Evolutionary conservation across 1,139 yeast species (phyloP).

Genomic region (Kodamaea derodonti): DNA sequence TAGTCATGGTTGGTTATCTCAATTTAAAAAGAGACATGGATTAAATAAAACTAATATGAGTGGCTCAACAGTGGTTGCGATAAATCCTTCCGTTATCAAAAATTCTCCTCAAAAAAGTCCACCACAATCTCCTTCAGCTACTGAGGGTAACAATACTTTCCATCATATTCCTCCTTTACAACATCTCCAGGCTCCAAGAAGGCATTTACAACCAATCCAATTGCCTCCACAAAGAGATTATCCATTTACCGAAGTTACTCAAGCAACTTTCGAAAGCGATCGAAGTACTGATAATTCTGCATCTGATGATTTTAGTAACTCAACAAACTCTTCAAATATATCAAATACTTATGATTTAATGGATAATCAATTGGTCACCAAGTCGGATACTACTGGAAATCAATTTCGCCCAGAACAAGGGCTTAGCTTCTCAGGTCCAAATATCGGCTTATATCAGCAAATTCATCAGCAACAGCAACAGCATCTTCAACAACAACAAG

Average conservation of each 20-base stretch:
- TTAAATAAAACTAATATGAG: constrained; percentile 38
- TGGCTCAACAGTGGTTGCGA: constrained; percentile 9
- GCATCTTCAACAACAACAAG: constrained; percentile 9
- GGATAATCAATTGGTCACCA: constrained; percentile 14
- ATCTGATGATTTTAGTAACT: constrained; percentile 11
- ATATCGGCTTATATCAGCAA: constrained; percentile 11
- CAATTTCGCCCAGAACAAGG: background rate
- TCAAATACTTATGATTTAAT: constrained; percentile 20
- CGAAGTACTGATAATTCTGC: constrained; percentile 10
- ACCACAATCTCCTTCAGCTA: background rate
- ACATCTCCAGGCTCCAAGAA: constrained; percentile 1
- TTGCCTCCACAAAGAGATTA: constrained; percentile 1
- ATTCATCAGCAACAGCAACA: constrained; percentile 8
- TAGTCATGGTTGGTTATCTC: constrained; percentile 61
- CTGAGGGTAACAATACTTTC: background rate
- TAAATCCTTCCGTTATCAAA: background rate
- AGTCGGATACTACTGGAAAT: constrained; percentile 3
- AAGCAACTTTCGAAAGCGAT: constrained; percentile 6
- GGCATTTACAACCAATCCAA: constrained; percentile 5
- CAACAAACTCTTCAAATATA: constrained; percentile 13
- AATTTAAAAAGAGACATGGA: constrained; percentile 57
- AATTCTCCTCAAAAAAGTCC: background rate
- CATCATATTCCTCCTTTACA: constrained; percentile 2
- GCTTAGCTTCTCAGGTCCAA: constrained; percentile 6
- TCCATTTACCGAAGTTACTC: constrained; percentile 1